Base-by-base conservation (phyloP, 345 rosid species). In the Bruguiera sexangula region DNA sequence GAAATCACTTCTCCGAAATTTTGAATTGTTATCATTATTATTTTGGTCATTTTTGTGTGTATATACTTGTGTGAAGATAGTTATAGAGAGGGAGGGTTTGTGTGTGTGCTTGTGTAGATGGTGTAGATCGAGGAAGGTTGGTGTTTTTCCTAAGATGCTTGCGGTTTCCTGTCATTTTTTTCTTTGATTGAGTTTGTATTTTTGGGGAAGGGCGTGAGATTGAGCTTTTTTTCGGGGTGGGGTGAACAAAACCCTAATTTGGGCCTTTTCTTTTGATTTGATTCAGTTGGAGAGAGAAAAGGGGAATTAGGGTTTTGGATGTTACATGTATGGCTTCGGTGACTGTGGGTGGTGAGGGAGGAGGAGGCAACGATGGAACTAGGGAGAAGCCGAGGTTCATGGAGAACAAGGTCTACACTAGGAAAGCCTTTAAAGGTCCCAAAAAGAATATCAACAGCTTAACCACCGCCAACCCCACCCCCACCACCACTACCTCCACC, bases 311-410 rank as follows among this genome's bases (percentile, higher is more conserved):
- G 81, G 88, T 79, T 78, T 65, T 46, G 68, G 60, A 75, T 13
- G 50, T 51, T 88, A 75, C 83, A 82, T 89, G 97, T 80, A 95
- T 92, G 99, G 99, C 96, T 83, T 95, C 97, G 70, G 96, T 81
- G 89, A 82, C 88, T 76, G 79, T 78, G 70, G 87, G 76, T 58
- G 89, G 85, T 72, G 93, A 81, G 34, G 90, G 82, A 74, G 63
- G 64, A 22, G 78, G 66, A 31, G 84, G 75, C 6, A 89, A 78
- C 72, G 72, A 36, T 18, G 71, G 32, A 50, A 78, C 77, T 16
- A 83, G 80, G 73, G 93, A 89, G 84, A 92, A 83, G 81, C 88
- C 78, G 77, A 87, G 85, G 66, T 86, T 76, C 56, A 65, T 67
- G 2, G 89, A 76, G 81, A 78, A 67, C 81, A 94, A 76, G 76